Conservation (phyloP, 345 rosid genomes). For the Pistacia integerrima region DNA sequence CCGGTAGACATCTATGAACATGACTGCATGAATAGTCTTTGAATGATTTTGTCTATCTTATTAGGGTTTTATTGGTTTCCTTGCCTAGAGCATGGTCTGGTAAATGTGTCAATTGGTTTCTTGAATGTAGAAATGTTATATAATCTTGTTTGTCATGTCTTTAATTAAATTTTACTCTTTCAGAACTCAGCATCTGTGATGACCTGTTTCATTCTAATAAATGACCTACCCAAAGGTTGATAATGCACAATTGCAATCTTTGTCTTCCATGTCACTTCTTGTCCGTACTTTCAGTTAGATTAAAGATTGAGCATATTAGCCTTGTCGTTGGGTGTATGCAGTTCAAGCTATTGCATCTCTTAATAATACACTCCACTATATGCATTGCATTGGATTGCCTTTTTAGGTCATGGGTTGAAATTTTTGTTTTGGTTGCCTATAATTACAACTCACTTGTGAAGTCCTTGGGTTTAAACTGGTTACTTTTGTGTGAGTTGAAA, state of each 20-base stretch:
- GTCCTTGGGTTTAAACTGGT: background rate
- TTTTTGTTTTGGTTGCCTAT: background rate
- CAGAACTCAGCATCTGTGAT: background rate
- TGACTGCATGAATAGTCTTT: background rate
- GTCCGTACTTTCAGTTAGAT: background rate
- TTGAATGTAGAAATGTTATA: background rate
- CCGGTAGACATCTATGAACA: background rate
- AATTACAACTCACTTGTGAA: background rate
- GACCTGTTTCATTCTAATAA: background rate
- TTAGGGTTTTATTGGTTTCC: background rate
- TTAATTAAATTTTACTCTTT: background rate
- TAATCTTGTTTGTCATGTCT: background rate
- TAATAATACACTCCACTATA: background rate
- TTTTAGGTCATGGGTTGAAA: background rate
- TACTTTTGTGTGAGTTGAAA: background rate
- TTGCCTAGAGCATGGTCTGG: background rate
- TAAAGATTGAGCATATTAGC: background rate
- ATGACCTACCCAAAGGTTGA: background rate
- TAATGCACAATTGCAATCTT: background rate
- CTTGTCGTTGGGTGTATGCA: background rate
- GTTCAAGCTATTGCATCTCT: background rate
- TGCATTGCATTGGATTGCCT: background rate
- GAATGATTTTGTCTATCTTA: background rate
- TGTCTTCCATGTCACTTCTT: background rate
- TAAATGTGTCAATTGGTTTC: background rate